Evolutionary conservation across 495 filamentous ascomycete genomes (phyloP), one percentile per base, ranked within the genome.

Genomic region (Aspergillus affinis): DNA sequence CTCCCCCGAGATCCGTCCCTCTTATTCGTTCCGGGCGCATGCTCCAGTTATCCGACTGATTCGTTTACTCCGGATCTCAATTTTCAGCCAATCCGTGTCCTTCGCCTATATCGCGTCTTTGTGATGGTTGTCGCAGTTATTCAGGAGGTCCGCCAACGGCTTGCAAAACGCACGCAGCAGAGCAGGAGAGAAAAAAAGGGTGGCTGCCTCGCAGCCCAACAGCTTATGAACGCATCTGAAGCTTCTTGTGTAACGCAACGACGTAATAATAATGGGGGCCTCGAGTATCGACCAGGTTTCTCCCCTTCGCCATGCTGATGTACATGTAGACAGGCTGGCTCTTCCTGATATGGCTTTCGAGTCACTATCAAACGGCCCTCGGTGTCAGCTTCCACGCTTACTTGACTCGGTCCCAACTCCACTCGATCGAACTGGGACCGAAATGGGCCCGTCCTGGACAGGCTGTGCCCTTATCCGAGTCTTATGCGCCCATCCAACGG

Each of bases 331-430:
- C 20, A 18, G 18, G 13, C 54, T 54, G 13, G 18, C 13, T 41
- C 17, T 41, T 8, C 27, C 55, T 32, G 29, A 19, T 19, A 13
- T 41, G 17, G 36, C 12, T 19, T 44, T 27, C 36, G 41, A 51
- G 32, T 45, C 21, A 58, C 41, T 49, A 60, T 50, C 60, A 62
- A 66, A 59, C 41, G 57, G 46, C 54, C 57, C 60, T 60, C 50
- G 56, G 65, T 64, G 62, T 48, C 58, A 54, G 62, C 58, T 58
- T 54, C 59, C 58, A 54, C 58, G 60, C 58, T 67, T 54, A 63
- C 63, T 68, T 60, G 49, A 65, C 54, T 51, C 51, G 54, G 54
- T 53, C 49, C 13, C 46, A 48, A 54, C 27, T 29, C 36, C 36
- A 41, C 36, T 41, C 36, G 36, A 41, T 41, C 36, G 36, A 41